Base-by-base conservation (phyloP, 1,284 basidiomycete species). In the Sporisorium scitamineum region DNA sequence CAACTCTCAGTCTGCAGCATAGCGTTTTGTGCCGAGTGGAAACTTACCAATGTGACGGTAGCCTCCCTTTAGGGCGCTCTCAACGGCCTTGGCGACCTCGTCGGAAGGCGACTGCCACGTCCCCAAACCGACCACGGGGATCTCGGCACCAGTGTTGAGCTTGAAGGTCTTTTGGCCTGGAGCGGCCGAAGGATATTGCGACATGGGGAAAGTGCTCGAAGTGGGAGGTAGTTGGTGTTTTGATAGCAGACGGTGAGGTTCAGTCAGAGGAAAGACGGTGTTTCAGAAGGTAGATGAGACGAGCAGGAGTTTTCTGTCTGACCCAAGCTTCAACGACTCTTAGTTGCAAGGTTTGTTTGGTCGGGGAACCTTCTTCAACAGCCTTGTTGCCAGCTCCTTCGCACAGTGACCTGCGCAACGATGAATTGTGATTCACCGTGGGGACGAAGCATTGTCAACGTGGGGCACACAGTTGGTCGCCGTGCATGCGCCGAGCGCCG, bases 31-130 rank as follows among this genome's bases (percentile, higher is more conserved):
- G n/a, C n/a, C n/a, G n/a, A 7, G 3, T 48, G 11, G 7, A 11
- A 9, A 53, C 42, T 13, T 34, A 54, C 53, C 54, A 42, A 73
- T 67, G 39, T 68, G 64, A 22, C 63, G 54, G 29, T 70, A 75
- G 10, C 80, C 80, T n/a, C 34, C 44, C 48, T 65, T 71, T 53
- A 81, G 55, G 20, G 80, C 80, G 42, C 50, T 76, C 20, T 81
- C 82, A 63, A 91, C 87, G 7, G 87, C 81, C 1, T 88, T 76
- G 55, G 88, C 80, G 5, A 89, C 90, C 79, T 92, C 65, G 13
- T 65, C 80, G 0, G 70, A 54, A 10, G 71, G 45, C n/a, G 76
- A 70, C 27, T 74, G 67, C 78, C 80, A 80, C 10, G 80, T 81
- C 8, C 80, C 77, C 26, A 79, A 31, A 10, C 77, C 77, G 26